A percentile compares a stretch with the other conserved stretches of the same genome.
These are phyloP conservation scores for Hypoxylon perforatum DNA, from an alignment of 495 filamentous ascomycete species.

Conservation along the genomic window DNA sequence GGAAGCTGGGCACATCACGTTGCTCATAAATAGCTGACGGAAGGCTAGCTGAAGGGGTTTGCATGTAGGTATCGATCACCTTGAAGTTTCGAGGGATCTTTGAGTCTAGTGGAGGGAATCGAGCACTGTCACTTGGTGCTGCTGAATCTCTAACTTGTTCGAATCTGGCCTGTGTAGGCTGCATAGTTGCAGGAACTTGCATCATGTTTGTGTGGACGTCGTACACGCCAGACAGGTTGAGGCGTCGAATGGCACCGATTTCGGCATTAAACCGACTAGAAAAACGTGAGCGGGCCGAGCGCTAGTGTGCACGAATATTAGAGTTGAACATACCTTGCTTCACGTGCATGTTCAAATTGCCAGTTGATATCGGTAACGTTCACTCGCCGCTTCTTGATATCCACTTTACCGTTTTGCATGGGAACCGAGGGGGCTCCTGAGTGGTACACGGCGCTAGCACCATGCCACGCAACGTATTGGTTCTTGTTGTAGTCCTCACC, in stretches of 20 bases:
- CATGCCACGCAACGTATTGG: slow-evolving; percentile 98
- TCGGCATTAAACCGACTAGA: slow-evolving; percentile 83
- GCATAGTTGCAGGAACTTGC: slow-evolving; percentile 87
- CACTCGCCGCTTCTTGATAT: slow-evolving; percentile 81
- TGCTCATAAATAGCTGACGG: slow-evolving; percentile 59
- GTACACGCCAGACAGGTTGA: slow-evolving; percentile 81
- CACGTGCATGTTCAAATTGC: slow-evolving; percentile 93
- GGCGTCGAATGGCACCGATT: slow-evolving; percentile 70
- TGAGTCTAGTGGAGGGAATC: slow-evolving; percentile 73
- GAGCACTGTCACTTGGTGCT: slow-evolving; percentile 47
- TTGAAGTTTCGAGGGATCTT: slow-evolving; percentile 78
- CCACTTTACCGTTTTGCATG: slow-evolving; percentile 75
- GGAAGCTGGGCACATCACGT: slow-evolving; percentile 53
- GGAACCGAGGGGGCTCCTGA: slow-evolving; percentile 82
- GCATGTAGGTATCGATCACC: slow-evolving; percentile 76
- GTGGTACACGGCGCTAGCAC: slow-evolving; percentile 94
- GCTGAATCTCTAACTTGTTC: slow-evolving; percentile 66
- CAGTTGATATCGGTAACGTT: slow-evolving; percentile 96
- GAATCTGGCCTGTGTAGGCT: slow-evolving; percentile 87
- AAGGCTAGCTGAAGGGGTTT: slow-evolving; percentile 62
- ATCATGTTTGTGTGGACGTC: slow-evolving; percentile 93
- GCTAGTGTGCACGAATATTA: not conserved
- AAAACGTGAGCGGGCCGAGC: slow-evolving; percentile 18
- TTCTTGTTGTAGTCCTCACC: slow-evolving; percentile 90
- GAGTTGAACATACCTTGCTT: slow-evolving; percentile 75